These are phyloP conservation scores for Boletus semigastroideus DNA, from an alignment of 1,284 basidiomycete genomes.

Conservation along the genomic window DNA sequence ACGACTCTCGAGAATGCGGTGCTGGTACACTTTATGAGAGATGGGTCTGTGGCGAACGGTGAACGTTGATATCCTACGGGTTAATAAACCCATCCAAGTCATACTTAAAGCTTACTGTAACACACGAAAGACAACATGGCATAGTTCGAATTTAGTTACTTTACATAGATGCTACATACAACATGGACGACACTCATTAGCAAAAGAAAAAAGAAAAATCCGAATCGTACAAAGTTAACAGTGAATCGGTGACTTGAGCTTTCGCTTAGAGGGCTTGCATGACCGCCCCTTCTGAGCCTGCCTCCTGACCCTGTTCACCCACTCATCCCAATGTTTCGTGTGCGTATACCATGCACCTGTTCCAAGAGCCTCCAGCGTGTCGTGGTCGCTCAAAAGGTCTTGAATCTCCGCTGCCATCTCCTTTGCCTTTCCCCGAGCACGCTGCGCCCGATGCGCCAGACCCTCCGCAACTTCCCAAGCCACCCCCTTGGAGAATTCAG, in stretches of 20 bases:
- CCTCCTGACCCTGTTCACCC: conserved; percentile 8
- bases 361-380: conserved; percentile 17
- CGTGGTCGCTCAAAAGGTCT: conserved; percentile 23
- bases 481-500: conserved; percentile 46
- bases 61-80: background rate
- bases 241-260: conserved; percentile 11
- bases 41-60: conserved; percentile 17
- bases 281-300: conserved; percentile 9
- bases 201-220: background rate
- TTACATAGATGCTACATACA: conserved; percentile 25
- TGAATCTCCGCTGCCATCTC: conserved; percentile 32
- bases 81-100: no score
- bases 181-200: conserved; percentile 3
- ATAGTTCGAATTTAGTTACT: conserved; percentile 12
- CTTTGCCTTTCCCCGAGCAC: conserved; percentile 53
- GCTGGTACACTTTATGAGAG: conserved; percentile 51
- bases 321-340: conserved; percentile 24
- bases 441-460: conserved; percentile 35
- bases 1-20: conserved; percentile 70
- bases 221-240: conserved; percentile 6
- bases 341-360: conserved; percentile 17
- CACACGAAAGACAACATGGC: no score
- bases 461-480: conserved; percentile 38
- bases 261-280: conserved; percentile 18
- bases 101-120: no score